phyloP scores from a whole-genome alignment of 495 filamentous ascomycete genomes.

The Aspergillus olivimuriae region DNA sequence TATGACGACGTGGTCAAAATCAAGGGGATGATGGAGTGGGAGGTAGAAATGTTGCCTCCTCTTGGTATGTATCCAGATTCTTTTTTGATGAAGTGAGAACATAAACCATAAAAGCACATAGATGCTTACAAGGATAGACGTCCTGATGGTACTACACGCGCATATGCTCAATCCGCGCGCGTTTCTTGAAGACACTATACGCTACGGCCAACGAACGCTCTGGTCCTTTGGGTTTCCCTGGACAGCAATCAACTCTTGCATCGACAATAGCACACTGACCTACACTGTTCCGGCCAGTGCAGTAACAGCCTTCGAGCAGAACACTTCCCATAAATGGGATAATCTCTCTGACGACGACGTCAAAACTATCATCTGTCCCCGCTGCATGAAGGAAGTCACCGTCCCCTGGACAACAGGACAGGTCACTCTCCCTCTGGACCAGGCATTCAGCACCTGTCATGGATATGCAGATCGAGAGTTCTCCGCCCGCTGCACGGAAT shows the following conservation, averaged over 20 bases:
- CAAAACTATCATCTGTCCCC: constrained; percentile 51
- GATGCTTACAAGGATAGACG: neutral
- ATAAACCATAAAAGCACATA: too few relatives aligned
- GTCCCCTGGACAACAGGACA: constrained; percentile 21
- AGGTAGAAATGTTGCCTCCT: constrained; percentile 17
- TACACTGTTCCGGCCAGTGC: neutral
- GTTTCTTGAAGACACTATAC: constrained; percentile 71
- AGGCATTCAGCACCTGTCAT: constrained; percentile 12
- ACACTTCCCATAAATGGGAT: constrained; percentile 44
- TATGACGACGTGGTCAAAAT: constrained; percentile 13
- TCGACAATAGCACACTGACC: constrained; percentile 33
- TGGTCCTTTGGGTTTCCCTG: constrained; percentile 69
- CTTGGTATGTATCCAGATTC: constrained; percentile 25
- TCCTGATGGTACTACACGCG: constrained; percentile 79
- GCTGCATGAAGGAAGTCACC: constrained; percentile 31
- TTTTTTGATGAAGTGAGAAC: too few relatives aligned
- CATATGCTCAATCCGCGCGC: constrained; percentile 74
- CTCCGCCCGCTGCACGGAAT: constrained; percentile 29
- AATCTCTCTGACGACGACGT: constrained; percentile 43
- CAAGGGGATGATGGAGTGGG: constrained; percentile 10
- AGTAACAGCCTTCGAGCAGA: neutral
- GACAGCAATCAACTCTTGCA: constrained; percentile 51
- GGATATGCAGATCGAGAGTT: constrained; percentile 63
- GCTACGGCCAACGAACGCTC: constrained; percentile 50
- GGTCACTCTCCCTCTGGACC: constrained; percentile 5